Conservation (phyloP, 805 yeast species). For the Metschnikowia amazonensis region DNA sequence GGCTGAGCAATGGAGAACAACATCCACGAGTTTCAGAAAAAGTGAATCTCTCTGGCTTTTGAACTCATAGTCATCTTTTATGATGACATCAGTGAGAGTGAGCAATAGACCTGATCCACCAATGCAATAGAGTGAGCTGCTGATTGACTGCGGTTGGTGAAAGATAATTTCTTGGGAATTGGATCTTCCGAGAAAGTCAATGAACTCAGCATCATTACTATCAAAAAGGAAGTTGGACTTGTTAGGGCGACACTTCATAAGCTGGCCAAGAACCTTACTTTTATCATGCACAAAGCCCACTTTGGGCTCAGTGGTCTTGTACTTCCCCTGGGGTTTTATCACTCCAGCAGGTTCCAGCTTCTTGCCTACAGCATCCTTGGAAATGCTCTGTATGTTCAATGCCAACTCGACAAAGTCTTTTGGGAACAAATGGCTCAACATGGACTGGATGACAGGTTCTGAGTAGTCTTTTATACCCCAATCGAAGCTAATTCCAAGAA, state of each 20-base stretch:
- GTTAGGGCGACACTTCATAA: constrained; percentile 6
- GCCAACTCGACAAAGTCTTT: constrained; percentile 5
- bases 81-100: constrained; percentile 43
- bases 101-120: constrained; percentile 53
- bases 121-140: constrained; percentile 36
- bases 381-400: not conserved
- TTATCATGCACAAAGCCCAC: constrained; percentile 5
- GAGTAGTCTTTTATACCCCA: constrained; percentile 43
- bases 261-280: not conserved
- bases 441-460: constrained; percentile 24
- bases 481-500: constrained; percentile 44
- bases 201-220: constrained; percentile 11
- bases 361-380: not conserved
- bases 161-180: constrained; percentile 11
- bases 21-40: constrained; percentile 32
- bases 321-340: not conserved
- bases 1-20: constrained; percentile 43
- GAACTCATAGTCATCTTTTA: constrained; percentile 24
- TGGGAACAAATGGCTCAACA: constrained; percentile 8
- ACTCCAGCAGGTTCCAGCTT: not conserved
- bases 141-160: constrained; percentile 27
- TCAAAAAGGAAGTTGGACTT: constrained; percentile 16
- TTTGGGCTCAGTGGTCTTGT: not conserved
- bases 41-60: constrained; percentile 18
- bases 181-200: constrained; percentile 10